A percentile compares a stretch with the other conserved stretches of the same genome.
phyloP scores from a whole-genome alignment of 176 grass and related monocot species.

The Aegilops speltoides region DNA sequence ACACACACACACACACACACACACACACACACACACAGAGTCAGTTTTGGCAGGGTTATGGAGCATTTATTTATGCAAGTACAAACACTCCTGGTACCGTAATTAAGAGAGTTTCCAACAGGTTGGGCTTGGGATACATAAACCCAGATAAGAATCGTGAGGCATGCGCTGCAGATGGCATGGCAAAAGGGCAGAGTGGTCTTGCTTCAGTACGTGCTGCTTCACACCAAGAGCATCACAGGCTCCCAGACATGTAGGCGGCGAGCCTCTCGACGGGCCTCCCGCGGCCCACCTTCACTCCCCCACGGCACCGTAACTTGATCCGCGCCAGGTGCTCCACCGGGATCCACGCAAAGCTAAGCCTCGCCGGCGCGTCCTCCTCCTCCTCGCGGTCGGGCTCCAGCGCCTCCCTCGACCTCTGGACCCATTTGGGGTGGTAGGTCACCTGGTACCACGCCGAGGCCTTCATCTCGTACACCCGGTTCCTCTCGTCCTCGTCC shows the following conservation, averaged over 20 bases:
- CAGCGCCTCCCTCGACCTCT: slow-evolving; percentile 33
- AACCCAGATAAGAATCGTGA: too few species aligned
- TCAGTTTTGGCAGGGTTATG: too few species aligned
- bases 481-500: neutral
- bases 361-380: slow-evolving; percentile 24
- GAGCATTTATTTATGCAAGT: too few species aligned
- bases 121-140: too few species aligned
- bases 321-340: slow-evolving; percentile 73
- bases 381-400: slow-evolving; percentile 27
- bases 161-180: too few species aligned
- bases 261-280: slow-evolving; percentile 61
- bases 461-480: slow-evolving; percentile 49
- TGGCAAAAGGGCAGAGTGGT: too few species aligned
- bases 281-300: neutral
- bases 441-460: slow-evolving; percentile 93
- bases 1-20: too few species aligned
- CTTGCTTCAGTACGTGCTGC: too few species aligned
- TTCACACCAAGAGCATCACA: slow-evolving; percentile 14
- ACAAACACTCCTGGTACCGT: too few species aligned
- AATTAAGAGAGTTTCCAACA: too few species aligned
- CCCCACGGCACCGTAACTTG: slow-evolving; percentile 47
- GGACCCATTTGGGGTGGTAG: slow-evolving; percentile 70
- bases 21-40: too few species aligned
- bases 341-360: slow-evolving; percentile 83
- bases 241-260: slow-evolving; percentile 56